These are phyloP conservation scores for Plicaturopsis crispa DNA, from an alignment of 768 basidiomycete species.

Conservation along the genomic window DNA sequence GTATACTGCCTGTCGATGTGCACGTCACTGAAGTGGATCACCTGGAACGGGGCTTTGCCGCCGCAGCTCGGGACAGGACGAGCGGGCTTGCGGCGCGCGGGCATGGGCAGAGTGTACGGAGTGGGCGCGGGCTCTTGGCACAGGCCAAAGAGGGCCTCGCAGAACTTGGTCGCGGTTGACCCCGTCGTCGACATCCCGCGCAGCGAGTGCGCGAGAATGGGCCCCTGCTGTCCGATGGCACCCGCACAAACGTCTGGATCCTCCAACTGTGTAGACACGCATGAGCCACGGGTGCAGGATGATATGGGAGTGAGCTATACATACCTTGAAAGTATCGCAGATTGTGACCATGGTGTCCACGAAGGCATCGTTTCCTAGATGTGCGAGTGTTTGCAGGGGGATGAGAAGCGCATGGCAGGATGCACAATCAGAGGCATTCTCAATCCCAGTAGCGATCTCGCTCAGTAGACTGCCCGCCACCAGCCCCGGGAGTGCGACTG, in stretches of 20 bases:
- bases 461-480: neutral
- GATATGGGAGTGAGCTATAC: slow-evolving; percentile 3
- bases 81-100: slow-evolving; percentile 29
- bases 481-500: neutral
- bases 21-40: slow-evolving; percentile 56
- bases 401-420: slow-evolving; percentile 45
- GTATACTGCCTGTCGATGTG: slow-evolving; percentile 53
- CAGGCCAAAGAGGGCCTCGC: slow-evolving; percentile 45
- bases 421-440: slow-evolving; percentile 38
- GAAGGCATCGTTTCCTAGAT: slow-evolving; percentile 41
- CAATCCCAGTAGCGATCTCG: slow-evolving; percentile 31
- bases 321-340: slow-evolving; percentile 36
- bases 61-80: slow-evolving; percentile 26
- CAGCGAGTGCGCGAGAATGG: slow-evolving; percentile 50
- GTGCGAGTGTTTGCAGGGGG: slow-evolving; percentile 37
- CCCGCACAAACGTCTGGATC: slow-evolving; percentile 56
- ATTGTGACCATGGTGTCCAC: slow-evolving; percentile 32
- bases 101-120: slow-evolving; percentile 34
- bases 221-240: slow-evolving; percentile 39
- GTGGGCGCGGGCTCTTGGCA: slow-evolving; percentile 43
- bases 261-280: slow-evolving; percentile 33
- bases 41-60: slow-evolving; percentile 40
- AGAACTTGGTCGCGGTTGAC: slow-evolving; percentile 45
- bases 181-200: slow-evolving; percentile 38
- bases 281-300: neutral